phyloP scores from a whole-genome alignment of 108 stramenopile species.

The Cyclotella cryptica region DNA sequence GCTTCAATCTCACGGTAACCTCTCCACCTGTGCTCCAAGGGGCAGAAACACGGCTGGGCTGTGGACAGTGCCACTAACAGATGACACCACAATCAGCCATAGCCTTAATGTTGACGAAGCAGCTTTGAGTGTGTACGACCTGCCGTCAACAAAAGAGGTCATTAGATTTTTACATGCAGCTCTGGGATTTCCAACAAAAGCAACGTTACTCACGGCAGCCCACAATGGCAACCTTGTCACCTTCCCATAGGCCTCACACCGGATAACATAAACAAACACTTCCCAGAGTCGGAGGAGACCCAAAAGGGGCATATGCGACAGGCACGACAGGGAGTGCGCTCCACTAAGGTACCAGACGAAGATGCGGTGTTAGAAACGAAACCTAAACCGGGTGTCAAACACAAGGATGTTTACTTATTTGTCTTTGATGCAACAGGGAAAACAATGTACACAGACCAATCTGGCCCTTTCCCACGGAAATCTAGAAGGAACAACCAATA shows the following conservation, averaged over 20 bases:
- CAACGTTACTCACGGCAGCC: conserved; percentile 34
- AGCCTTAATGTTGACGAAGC: conserved; percentile 3
- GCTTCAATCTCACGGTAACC: conserved; percentile 5
- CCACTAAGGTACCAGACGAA: conserved; percentile 32
- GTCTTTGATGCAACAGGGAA: conserved; percentile 8
- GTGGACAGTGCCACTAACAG: conserved; percentile 6
- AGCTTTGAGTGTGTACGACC: conserved; percentile 11
- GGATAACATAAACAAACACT: conserved; percentile 9
- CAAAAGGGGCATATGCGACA: conserved; percentile 53
- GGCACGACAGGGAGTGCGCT: conserved; percentile 23
- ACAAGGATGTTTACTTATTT: conserved; percentile 11
- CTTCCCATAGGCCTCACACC: conserved; percentile 27
- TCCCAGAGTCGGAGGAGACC: conserved; percentile 8
- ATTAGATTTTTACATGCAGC: conserved; percentile 49
- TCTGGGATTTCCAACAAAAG: conserved; percentile 29
- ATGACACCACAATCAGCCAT: conserved; percentile 11
- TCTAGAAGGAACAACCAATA: conserved; percentile 8
- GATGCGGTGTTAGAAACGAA: neutral
- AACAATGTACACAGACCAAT: conserved; percentile 21
- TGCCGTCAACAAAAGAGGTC: conserved; percentile 15
- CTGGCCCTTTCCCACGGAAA: neutral
- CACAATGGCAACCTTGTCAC: conserved; percentile 26
- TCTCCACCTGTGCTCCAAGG: conserved; percentile 2
- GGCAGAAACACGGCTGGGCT: neutral
- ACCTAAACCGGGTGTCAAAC: neutral